Evolutionary conservation across 1,284 basidiomycete genomes (phyloP).

Genomic region (Ceratobasidium theobromae): DNA sequence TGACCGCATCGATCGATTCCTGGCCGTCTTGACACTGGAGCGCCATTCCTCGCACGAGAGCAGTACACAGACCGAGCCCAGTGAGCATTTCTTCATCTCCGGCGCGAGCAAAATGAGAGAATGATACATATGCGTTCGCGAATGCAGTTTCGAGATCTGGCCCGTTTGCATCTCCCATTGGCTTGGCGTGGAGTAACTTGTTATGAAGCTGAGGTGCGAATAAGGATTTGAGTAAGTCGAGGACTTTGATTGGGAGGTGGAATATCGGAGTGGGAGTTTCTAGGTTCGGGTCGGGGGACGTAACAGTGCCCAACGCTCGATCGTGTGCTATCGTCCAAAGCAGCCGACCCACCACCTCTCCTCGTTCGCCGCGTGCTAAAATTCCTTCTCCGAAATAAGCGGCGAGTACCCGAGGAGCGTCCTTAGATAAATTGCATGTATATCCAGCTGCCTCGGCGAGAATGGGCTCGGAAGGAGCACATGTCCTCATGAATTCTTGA

Average conservation of each 20-base stretch:
- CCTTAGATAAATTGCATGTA: not conserved
- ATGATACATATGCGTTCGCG: not conserved
- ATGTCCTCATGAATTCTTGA: constrained; percentile 24
- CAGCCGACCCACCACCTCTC: not conserved
- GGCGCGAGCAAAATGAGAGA: constrained; percentile 4
- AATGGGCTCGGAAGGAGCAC: constrained; percentile 37
- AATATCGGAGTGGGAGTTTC: not conserved
- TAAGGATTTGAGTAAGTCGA: not conserved
- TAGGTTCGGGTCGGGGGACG: no score
- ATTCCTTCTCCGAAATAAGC: not conserved
- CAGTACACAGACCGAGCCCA: not conserved
- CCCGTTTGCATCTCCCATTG: not conserved
- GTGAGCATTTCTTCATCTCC: not conserved
- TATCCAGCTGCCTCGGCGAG: constrained; percentile 35
- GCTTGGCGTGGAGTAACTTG: not conserved
- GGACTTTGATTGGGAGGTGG: not conserved
- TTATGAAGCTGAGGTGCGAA: not conserved
- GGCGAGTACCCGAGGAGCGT: not conserved
- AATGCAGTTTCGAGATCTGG: not conserved
- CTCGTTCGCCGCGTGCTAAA: not conserved
- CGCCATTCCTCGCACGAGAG: not conserved
- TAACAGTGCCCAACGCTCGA: not conserved
- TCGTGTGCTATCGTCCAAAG: not conserved
- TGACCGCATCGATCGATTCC: constrained; percentile 1
- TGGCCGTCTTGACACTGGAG: not conserved